phyloP scores from a whole-genome alignment of 805 yeast species.

The Candida lessepsii region DNA sequence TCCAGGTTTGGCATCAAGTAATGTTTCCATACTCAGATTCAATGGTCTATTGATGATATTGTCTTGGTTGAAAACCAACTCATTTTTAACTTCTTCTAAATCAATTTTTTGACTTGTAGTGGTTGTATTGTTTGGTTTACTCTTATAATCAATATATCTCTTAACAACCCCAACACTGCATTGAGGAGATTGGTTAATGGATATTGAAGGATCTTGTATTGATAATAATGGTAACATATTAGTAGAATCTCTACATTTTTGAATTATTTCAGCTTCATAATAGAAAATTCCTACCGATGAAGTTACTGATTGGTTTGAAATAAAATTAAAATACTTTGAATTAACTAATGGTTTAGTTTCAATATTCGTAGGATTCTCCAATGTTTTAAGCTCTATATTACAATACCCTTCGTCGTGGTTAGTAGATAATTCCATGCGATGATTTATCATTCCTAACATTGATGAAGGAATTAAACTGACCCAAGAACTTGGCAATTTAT shows the following conservation, averaged over 20 bases:
- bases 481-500: slow-evolving; percentile 40
- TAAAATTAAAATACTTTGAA: slow-evolving; percentile 33
- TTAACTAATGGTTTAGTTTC: not conserved
- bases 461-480: slow-evolving; percentile 32
- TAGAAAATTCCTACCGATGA: slow-evolving; percentile 38
- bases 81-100: slow-evolving; percentile 28
- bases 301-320: slow-evolving; percentile 33
- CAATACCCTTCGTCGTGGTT: slow-evolving; percentile 30
- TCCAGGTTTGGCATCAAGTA: slow-evolving; percentile 37
- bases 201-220: slow-evolving; percentile 33
- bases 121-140: slow-evolving; percentile 11
- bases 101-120: slow-evolving; percentile 20
- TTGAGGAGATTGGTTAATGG: slow-evolving; percentile 31
- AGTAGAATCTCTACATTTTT: slow-evolving; percentile 32
- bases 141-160: slow-evolving; percentile 24
- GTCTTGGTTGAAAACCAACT: slow-evolving; percentile 23
- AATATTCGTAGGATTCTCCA: not conserved
- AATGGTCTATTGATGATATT: slow-evolving; percentile 14
- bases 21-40: slow-evolving; percentile 21
- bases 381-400: slow-evolving; percentile 23
- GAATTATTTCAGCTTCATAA: slow-evolving; percentile 40
- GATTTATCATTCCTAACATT: slow-evolving; percentile 22
- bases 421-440: slow-evolving; percentile 25
- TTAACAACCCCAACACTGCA: slow-evolving; percentile 37
- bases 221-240: slow-evolving; percentile 31